Percentiles rank a stretch among this genome's conserved stretches.
Evolutionary conservation across 2,329 filamentous ascomycete species (phyloP).

Genomic region (Cercospora zeina): DNA sequence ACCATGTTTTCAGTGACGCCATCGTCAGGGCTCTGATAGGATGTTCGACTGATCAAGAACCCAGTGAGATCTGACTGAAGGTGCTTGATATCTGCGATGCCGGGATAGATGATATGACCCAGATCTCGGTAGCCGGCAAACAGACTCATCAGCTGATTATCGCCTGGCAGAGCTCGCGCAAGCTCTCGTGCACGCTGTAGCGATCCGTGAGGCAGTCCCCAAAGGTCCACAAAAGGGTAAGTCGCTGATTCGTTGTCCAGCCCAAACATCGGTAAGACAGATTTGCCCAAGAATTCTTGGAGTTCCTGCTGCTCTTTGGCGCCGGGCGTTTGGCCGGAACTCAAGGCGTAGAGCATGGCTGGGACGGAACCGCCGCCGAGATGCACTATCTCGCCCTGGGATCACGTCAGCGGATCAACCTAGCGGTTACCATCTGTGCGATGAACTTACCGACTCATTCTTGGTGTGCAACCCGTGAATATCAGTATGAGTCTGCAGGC

Average conservation of each 20-base stretch:
- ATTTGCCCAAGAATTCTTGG: slow-evolving; percentile 60
- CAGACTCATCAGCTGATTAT: slow-evolving; percentile 59
- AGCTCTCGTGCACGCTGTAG: slow-evolving; percentile 59
- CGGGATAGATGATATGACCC: slow-evolving; percentile 61
- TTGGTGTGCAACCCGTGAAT: slow-evolving; percentile 61
- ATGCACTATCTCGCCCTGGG: slow-evolving; percentile 55
- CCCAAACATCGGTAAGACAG: slow-evolving; percentile 62
- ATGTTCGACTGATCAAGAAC: slow-evolving; percentile 55
- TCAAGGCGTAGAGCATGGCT: slow-evolving; percentile 58
- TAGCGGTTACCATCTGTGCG: not conserved
- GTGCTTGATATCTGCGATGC: slow-evolving; percentile 56
- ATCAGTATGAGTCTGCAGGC: slow-evolving; percentile 43
- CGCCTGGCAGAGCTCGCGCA: slow-evolving; percentile 59
- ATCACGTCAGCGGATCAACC: not conserved
- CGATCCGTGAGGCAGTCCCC: slow-evolving; percentile 61
- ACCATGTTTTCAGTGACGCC: slow-evolving; percentile 56
- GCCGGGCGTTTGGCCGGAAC: slow-evolving; percentile 43
- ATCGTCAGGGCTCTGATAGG: slow-evolving; percentile 43
- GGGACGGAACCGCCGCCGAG: slow-evolving; percentile 63
- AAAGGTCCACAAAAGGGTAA: slow-evolving; percentile 65
- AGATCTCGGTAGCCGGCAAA: slow-evolving; percentile 61
- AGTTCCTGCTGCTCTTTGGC: slow-evolving; percentile 52
- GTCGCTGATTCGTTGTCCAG: slow-evolving; percentile 65
- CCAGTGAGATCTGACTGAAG: slow-evolving; percentile 58
- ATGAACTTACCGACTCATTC: slow-evolving; percentile 47